phyloP scores from a whole-genome alignment of 139 green algal genomes.

The Eudorina sp. region DNA sequence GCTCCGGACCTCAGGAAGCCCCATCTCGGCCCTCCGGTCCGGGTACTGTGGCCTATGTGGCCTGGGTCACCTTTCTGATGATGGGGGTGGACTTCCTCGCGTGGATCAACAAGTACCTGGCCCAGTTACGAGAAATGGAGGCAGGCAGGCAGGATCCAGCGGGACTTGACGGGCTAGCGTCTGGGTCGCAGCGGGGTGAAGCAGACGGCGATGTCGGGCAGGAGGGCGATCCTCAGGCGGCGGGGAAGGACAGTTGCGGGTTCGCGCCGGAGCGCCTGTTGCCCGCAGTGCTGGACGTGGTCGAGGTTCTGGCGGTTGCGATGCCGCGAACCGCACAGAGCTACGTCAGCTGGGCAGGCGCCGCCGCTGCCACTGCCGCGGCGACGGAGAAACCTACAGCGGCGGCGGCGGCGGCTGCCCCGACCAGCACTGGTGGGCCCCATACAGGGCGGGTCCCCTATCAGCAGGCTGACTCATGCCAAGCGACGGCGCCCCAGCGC shows the following conservation, averaged over 20 bases:
- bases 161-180: too few relatives aligned
- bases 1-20: neutral
- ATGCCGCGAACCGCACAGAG: neutral
- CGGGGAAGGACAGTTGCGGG: neutral
- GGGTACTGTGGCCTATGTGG: neutral
- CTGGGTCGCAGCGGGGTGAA: neutral
- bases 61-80: neutral
- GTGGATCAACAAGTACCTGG: neutral
- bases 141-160: neutral
- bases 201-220: neutral
- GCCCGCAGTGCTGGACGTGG: neutral
- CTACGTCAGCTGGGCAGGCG: too few relatives aligned
- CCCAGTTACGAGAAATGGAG: neutral
- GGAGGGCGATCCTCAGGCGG: neutral
- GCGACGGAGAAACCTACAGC: too few relatives aligned
- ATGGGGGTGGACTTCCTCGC: neutral
- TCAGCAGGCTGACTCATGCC: too few relatives aligned
- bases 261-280: neutral
- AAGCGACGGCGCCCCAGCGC: too few relatives aligned
- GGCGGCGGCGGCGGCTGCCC: too few relatives aligned
- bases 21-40: neutral
- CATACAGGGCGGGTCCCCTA: too few relatives aligned
- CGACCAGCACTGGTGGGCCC: too few relatives aligned
- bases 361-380: too few relatives aligned
- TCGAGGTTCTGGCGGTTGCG: slow-evolving; percentile 2